Evolutionary conservation across 257 asterid genomes (phyloP), one percentile per base, ranked within the genome.

Genomic region (Echium plantagineum): DNA sequence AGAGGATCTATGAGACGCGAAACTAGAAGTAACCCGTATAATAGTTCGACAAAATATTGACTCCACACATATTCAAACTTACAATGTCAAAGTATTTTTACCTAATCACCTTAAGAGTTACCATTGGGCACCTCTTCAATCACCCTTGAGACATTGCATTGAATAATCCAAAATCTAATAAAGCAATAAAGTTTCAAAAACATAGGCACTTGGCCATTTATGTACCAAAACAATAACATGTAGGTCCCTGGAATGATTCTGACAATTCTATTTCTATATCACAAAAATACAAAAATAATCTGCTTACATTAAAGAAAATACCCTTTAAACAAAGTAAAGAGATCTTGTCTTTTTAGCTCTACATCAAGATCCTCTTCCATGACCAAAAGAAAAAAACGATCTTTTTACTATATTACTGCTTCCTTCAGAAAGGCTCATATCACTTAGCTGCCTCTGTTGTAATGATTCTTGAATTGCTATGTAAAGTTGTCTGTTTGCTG

Each of bases 331-430:
- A 42, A 42, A 10, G 17, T 42, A 42, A 42, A 13, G 49, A 42
- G 49, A 42, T 42, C 49, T 42, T 42, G 49, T 42, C 48, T 61
- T 69, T 24, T 71, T 70, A 75, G 52, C 53, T 81, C 80, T 69
- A 71, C 66, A 32, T 64, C 72, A 74, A 87, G 86, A 90, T 55
- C 77, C 77, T 49, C 71, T 81, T 38, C 83, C 95, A 68, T 82
- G 89, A 22, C 97, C 89, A 74, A 90, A 83, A 5, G 93, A 83
- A 72, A 88, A 91, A 67, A 85, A 84, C 32, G 95, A 79, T 61
- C 81, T 83, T 62, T 65, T 87, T 55, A 77, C 65, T 72, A 80
- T 81, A 76, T 66, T 81, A 62, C 72, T 73, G 64, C 77, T 64
- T 21, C 66, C 80, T 72, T 85, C 93, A 61, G 17, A 60, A 13